Evolutionary conservation across 306 rosid genomes (phyloP).

Genomic region (Gillenia trifoliata): DNA sequence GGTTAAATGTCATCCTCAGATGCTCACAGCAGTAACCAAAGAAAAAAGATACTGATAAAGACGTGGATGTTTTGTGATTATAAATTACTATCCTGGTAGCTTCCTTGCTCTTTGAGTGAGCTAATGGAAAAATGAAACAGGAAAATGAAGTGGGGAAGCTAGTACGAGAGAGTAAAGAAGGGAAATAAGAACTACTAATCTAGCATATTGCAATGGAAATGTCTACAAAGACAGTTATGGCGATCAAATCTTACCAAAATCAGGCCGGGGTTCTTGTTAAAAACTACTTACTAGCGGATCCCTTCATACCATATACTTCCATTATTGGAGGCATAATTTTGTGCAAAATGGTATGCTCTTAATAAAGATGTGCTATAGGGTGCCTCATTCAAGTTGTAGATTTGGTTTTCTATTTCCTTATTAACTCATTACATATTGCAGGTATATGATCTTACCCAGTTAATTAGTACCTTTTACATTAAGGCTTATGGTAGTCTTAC

Average conservation of each 20-base stretch:
- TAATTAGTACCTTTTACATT: slow-evolving; percentile 41
- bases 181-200: slow-evolving; percentile 4
- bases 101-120: slow-evolving; percentile 1
- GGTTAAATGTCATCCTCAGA: slow-evolving; percentile 5
- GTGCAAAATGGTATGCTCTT: slow-evolving; percentile 45
- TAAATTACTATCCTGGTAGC: neutral
- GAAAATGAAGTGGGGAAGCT: slow-evolving; percentile 22
- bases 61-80: neutral
- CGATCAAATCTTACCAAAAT: slow-evolving; percentile 50
- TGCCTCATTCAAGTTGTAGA: neutral
- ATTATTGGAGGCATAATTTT: slow-evolving; percentile 48
- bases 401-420: neutral
- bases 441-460: slow-evolving; percentile 52
- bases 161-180: slow-evolving; percentile 17
- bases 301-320: slow-evolving; percentile 37
- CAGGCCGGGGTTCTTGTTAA: slow-evolving; percentile 37
- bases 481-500: slow-evolving; percentile 51
- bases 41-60: neutral
- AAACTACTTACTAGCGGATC: slow-evolving; percentile 45
- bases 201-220: slow-evolving; percentile 21
- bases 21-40: neutral
- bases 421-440: slow-evolving; percentile 16
- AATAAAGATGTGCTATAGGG: neutral
- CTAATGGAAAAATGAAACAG: slow-evolving; percentile 14
- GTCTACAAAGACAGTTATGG: slow-evolving; percentile 33